Conservation (phyloP, 2,329 filamentous ascomycete genomes). For the Leptoxyphium fumago region DNA sequence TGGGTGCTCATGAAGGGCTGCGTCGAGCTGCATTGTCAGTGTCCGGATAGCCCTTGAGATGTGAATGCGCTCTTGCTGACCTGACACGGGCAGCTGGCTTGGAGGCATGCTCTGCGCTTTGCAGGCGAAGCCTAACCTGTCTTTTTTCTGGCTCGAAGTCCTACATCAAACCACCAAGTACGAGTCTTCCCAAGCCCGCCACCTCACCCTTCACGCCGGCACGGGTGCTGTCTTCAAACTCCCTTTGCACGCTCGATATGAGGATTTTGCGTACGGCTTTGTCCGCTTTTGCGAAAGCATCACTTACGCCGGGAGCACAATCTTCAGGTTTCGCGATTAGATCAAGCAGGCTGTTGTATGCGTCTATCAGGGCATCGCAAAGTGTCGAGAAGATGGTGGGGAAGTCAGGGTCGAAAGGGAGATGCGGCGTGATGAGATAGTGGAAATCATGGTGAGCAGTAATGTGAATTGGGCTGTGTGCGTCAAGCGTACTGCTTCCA, state of each 20-base stretch:
- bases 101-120: neutral
- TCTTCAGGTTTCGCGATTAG: slow-evolving; percentile 54
- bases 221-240: slow-evolving; percentile 82
- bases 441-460: slow-evolving; percentile 76
- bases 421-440: slow-evolving; percentile 72
- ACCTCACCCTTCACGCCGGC: slow-evolving; percentile 66
- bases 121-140: neutral
- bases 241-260: slow-evolving; percentile 69
- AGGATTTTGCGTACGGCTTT: slow-evolving; percentile 75
- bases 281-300: slow-evolving; percentile 84
- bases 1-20: too few relatives aligned
- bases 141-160: slow-evolving; percentile 3
- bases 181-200: slow-evolving; percentile 72
- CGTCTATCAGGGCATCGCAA: slow-evolving; percentile 89
- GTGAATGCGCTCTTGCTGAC: too few relatives aligned
- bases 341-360: slow-evolving; percentile 63
- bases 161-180: slow-evolving; percentile 70
- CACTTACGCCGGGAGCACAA: slow-evolving; percentile 40
- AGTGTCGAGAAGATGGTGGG: slow-evolving; percentile 92
- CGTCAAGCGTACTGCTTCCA: slow-evolving; percentile 11
- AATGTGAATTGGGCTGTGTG: slow-evolving; percentile 35
- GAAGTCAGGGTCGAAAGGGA: slow-evolving; percentile 95
- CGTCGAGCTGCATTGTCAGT: too few relatives aligned
- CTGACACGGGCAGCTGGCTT: too few relatives aligned
- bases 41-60: too few relatives aligned